Conservation (phyloP, 108 stramenopile genomes). For the Conticribra weissflogii region DNA sequence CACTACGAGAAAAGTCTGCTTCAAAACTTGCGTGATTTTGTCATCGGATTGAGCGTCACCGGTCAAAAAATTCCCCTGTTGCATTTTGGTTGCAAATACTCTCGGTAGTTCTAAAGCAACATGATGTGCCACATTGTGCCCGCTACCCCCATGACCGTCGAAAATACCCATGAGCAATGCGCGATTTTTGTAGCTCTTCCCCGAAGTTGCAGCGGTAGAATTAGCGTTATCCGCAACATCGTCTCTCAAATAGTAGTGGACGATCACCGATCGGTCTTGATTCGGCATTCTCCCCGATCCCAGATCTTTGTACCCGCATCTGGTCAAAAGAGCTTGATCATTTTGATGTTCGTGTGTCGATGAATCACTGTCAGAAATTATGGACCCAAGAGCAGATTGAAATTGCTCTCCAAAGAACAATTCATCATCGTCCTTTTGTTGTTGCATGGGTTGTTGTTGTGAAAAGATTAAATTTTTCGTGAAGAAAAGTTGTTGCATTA, state of each 20-base stretch:
- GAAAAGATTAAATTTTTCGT: constrained; percentile 36
- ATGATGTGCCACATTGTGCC: constrained; percentile 65
- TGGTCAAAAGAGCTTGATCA: constrained; percentile 21
- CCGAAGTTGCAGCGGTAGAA: no score
- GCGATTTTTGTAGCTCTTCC: background rate
- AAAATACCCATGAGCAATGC: constrained; percentile 67
- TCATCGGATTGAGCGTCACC: constrained; percentile 19
- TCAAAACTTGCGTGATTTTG: constrained; percentile 31
- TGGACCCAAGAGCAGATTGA: constrained; percentile 4
- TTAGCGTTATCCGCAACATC: background rate
- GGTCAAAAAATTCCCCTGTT: constrained; percentile 9
- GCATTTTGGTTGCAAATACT: constrained; percentile 45
- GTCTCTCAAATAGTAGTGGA: constrained; percentile 8
- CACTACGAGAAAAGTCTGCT: constrained; percentile 62
- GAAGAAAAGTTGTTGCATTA: no score
- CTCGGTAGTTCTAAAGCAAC: constrained; percentile 55
- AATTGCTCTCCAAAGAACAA: background rate
- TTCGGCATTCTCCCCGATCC: constrained; percentile 16
- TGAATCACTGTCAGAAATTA: constrained; percentile 1
- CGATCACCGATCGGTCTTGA: constrained; percentile 38
- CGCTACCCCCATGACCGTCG: constrained; percentile 76
- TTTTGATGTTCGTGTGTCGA: background rate
- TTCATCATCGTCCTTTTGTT: background rate
- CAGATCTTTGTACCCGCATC: constrained; percentile 29
- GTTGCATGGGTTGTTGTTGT: constrained; percentile 7